Conservation (phyloP, 108 stramenopile species). For the Mayamaea pseudoterrestris region DNA sequence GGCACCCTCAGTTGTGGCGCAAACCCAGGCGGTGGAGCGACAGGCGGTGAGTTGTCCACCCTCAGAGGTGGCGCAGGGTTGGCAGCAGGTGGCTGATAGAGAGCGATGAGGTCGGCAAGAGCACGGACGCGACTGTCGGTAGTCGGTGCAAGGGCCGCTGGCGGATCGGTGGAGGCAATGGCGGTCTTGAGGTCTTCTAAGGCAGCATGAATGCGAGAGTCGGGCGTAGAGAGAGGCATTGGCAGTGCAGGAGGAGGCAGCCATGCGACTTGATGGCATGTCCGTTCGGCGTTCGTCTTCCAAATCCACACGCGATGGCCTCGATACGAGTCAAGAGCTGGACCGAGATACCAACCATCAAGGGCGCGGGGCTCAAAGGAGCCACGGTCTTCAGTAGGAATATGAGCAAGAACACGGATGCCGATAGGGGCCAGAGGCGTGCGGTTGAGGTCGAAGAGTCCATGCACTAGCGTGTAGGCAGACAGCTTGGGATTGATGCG, state of each 20-base stretch:
- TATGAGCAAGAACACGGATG: constrained; percentile 14
- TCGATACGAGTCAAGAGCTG: constrained; percentile 23
- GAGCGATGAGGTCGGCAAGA: background rate
- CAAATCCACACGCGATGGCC: constrained; percentile 14
- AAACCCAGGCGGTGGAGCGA: background rate
- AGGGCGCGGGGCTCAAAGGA: constrained; percentile 14
- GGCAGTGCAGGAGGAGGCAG: constrained; percentile 9
- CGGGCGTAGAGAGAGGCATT: constrained; percentile 6
- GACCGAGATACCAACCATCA: constrained; percentile 30
- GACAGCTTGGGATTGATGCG: constrained; percentile 23
- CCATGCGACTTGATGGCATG: constrained; percentile 11
- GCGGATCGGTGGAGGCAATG: constrained; percentile 1
- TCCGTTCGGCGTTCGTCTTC: constrained; percentile 8
- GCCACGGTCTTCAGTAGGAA: constrained; percentile 6
- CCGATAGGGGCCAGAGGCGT: constrained; percentile 35
- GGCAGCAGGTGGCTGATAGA: background rate
- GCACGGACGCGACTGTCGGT: background rate
- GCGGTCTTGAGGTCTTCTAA: background rate
- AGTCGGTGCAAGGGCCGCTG: background rate
- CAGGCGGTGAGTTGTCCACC: background rate
- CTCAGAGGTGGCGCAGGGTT: background rate
- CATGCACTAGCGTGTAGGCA: constrained; percentile 17
- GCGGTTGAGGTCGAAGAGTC: constrained; percentile 24
- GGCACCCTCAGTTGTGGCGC: background rate
- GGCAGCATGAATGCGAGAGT: background rate